Evolutionary conservation across 345 rosid genomes (phyloP).

Genomic region (Litchi chinensis): DNA sequence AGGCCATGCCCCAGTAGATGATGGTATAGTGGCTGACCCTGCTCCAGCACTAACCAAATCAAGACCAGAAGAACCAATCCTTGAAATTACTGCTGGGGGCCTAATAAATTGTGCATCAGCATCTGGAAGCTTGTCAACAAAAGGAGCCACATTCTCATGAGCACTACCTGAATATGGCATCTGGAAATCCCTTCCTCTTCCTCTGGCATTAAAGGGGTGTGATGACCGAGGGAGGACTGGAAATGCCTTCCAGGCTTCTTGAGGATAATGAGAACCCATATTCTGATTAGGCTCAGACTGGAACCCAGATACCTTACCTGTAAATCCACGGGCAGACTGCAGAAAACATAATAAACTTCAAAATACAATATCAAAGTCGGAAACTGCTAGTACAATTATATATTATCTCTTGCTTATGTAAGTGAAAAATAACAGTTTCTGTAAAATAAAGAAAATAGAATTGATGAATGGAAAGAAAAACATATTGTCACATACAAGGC

Average conservation of each 20-base stretch:
- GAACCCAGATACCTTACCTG: slow-evolving; percentile 31
- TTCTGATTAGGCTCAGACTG: slow-evolving; percentile 36
- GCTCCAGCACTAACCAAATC: slow-evolving; percentile 42
- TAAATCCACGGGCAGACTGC: slow-evolving; percentile 52
- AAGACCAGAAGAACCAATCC: slow-evolving; percentile 46
- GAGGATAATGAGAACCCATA: slow-evolving; percentile 37
- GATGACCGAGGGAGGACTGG: slow-evolving; percentile 46
- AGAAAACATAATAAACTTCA: slow-evolving; percentile 22
- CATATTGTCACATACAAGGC: neutral
- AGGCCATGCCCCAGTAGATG: slow-evolving; percentile 56
- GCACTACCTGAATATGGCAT: slow-evolving; percentile 46
- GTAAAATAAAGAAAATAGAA: neutral
- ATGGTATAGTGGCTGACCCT: slow-evolving; percentile 28
- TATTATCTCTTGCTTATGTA: neutral
- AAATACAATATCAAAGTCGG: slow-evolving; percentile 10
- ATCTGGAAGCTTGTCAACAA: slow-evolving; percentile 47
- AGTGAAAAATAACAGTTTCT: neutral
- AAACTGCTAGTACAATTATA: neutral
- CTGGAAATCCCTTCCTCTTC: slow-evolving; percentile 51
- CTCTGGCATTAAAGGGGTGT: slow-evolving; percentile 38
- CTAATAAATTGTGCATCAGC: slow-evolving; percentile 43
- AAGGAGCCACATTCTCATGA: slow-evolving; percentile 43
- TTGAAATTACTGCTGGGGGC: slow-evolving; percentile 39
- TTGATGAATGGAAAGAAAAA: neutral
- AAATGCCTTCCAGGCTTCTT: slow-evolving; percentile 48